Conservation (phyloP, 192 early-diverging fungal genomes). For the Rhizophagus clarus region DNA sequence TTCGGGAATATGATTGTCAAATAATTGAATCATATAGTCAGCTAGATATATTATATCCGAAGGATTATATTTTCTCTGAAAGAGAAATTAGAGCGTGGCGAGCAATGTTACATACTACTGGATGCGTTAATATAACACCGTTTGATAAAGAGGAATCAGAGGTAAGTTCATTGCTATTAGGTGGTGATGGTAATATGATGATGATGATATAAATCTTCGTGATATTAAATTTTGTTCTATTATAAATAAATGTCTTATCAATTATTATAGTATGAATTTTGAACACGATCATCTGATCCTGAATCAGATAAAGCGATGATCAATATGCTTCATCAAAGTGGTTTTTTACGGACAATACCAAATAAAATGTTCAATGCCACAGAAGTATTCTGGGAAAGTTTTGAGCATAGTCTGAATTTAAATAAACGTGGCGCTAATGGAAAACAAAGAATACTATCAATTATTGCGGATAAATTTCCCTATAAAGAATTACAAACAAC, state of each 20-base stretch:
- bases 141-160: background rate
- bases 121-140: background rate
- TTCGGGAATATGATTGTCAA: background rate
- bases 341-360: background rate
- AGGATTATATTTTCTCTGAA: background rate
- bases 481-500: background rate
- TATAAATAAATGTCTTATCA: background rate
- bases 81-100: background rate
- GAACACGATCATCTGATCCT: background rate
- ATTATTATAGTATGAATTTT: conserved; percentile 4
- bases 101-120: background rate
- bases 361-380: background rate
- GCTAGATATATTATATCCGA: background rate
- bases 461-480: background rate
- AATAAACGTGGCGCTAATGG: background rate
- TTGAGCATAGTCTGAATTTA: background rate
- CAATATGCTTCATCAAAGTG: background rate
- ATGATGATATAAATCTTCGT: background rate
- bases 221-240: background rate
- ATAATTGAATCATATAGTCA: background rate
- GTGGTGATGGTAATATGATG: too few species aligned
- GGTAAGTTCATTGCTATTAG: background rate
- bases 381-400: background rate
- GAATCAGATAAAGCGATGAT: background rate
- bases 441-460: background rate